Conservation (phyloP, 208 protist species). For the Leishmania lainsoni region DNA sequence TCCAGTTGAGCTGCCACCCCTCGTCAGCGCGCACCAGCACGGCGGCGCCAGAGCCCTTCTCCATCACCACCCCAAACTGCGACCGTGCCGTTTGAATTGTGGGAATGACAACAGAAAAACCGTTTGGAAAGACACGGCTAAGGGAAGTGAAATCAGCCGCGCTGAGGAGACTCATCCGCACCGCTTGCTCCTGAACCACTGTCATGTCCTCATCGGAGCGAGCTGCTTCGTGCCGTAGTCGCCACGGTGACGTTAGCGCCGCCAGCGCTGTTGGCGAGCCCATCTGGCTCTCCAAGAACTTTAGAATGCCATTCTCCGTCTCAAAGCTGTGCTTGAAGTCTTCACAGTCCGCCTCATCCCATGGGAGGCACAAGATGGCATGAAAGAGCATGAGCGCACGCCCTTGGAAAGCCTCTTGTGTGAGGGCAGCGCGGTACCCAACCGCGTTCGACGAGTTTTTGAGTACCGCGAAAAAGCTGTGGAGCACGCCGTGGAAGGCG, state of each 20-base stretch:
- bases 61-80: constrained; percentile 63
- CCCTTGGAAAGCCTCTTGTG: constrained; percentile 45
- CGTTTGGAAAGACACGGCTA: constrained; percentile 78
- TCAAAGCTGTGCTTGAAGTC: constrained; percentile 49
- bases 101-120: constrained; percentile 82
- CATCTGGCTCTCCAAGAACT: constrained; percentile 63
- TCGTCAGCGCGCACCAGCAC: constrained; percentile 84
- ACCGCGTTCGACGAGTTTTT: constrained; percentile 26
- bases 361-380: constrained; percentile 80
- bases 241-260: constrained; percentile 52
- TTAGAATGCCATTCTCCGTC: constrained; percentile 54
- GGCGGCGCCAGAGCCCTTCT: constrained; percentile 54
- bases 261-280: constrained; percentile 51
- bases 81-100: constrained; percentile 62
- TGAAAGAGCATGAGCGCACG: constrained; percentile 62
- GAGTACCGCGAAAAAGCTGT: constrained; percentile 32
- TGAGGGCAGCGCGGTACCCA: constrained; percentile 48
- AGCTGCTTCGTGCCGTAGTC: constrained; percentile 33
- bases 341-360: constrained; percentile 81
- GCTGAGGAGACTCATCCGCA: constrained; percentile 60
- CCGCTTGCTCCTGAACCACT: constrained; percentile 34
- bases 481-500: constrained; percentile 71
- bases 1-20: constrained; percentile 77
- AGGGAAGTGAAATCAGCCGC: constrained; percentile 66
- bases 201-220: constrained; percentile 18